Percentiles rank a stretch among this genome's conserved stretches.
Evolutionary conservation across 345 rosid genomes (phyloP).

Genomic region (Eutrema japonicum): DNA sequence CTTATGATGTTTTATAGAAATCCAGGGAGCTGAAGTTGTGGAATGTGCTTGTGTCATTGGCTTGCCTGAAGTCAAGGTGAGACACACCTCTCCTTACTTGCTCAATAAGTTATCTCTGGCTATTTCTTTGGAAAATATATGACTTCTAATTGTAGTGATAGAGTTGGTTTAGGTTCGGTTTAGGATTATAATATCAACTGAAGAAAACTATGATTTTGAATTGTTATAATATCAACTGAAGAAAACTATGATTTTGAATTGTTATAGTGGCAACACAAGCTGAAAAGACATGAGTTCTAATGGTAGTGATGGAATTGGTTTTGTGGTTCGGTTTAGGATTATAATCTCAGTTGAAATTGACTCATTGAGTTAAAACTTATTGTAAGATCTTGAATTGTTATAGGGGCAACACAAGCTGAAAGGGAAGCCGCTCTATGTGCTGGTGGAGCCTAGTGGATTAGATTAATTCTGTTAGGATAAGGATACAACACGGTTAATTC

Average conservation of each 20-base stretch:
- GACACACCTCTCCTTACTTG: slow-evolving; percentile 17
- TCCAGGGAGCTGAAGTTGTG: slow-evolving; percentile 66
- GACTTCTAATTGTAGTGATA: not conserved
- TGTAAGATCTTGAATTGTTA: not conserved
- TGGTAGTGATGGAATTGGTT: not conserved
- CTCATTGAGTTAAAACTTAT: not conserved
- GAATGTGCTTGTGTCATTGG: slow-evolving; percentile 86
- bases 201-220: no score
- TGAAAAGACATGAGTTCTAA: slow-evolving; percentile 35
- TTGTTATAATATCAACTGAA: slow-evolving; percentile 13
- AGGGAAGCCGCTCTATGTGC: slow-evolving; percentile 71
- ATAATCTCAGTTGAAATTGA: not conserved
- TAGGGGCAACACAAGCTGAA: slow-evolving; percentile 73
- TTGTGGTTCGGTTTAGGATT: not conserved
- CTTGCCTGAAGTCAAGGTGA: slow-evolving; percentile 71
- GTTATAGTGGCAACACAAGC: slow-evolving; percentile 63
- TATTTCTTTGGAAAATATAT: not conserved
- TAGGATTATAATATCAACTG: not conserved
- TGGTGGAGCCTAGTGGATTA: slow-evolving; percentile 73
- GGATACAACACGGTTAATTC: slow-evolving; percentile 34
- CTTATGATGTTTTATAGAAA: slow-evolving; percentile 49
- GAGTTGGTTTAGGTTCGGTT: slow-evolving; percentile 13
- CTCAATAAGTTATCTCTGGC: slow-evolving; percentile 17
- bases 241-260: no score
- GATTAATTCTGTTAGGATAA: slow-evolving; percentile 48